These are phyloP conservation scores for Adansonia grandidieri DNA, from an alignment of 441 rosid species.

Conservation along the genomic window DNA sequence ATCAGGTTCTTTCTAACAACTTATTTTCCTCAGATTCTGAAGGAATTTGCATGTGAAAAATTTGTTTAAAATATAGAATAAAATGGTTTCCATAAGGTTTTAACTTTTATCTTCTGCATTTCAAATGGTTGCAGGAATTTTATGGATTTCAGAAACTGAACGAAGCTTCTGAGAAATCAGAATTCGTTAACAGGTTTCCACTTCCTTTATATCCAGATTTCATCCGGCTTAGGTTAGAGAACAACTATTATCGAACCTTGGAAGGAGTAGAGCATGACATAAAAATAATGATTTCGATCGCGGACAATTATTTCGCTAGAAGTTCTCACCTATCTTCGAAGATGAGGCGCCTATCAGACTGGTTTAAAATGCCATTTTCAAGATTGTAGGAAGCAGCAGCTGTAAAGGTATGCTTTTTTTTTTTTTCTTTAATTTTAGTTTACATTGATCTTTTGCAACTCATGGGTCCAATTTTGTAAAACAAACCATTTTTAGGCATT, in stretches of 20 bases:
- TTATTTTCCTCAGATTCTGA: slow-evolving; percentile 15
- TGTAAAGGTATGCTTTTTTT: neutral
- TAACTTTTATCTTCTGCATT: slow-evolving; percentile 18
- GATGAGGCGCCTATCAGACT: slow-evolving; percentile 64
- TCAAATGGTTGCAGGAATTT: slow-evolving; percentile 54
- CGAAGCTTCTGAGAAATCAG: slow-evolving; percentile 66
- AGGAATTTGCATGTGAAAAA: slow-evolving; percentile 13
- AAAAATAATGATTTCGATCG: slow-evolving; percentile 58
- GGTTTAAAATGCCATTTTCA: slow-evolving; percentile 55
- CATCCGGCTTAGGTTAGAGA: slow-evolving; percentile 65
- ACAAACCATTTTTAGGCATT: slow-evolving; percentile 9
- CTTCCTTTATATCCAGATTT: slow-evolving; percentile 67
- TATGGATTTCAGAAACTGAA: slow-evolving; percentile 68
- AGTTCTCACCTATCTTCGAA: slow-evolving; percentile 49
- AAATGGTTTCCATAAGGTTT: neutral
- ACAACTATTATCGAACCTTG: slow-evolving; percentile 60
- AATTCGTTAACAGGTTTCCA: slow-evolving; percentile 75
- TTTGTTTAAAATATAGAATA: neutral
- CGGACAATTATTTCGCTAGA: slow-evolving; percentile 48
- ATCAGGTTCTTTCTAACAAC: slow-evolving; percentile 47
- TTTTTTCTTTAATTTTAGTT: neutral
- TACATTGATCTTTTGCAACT: slow-evolving; percentile 5
- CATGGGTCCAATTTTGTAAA: slow-evolving; percentile 14
- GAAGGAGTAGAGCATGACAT: slow-evolving; percentile 63
- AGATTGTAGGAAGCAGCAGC: slow-evolving; percentile 35